These are phyloP conservation scores for thale cress (Arabidopsis thaliana) DNA, from an alignment of 345 rosid species.

Conservation along the genomic window DNA sequence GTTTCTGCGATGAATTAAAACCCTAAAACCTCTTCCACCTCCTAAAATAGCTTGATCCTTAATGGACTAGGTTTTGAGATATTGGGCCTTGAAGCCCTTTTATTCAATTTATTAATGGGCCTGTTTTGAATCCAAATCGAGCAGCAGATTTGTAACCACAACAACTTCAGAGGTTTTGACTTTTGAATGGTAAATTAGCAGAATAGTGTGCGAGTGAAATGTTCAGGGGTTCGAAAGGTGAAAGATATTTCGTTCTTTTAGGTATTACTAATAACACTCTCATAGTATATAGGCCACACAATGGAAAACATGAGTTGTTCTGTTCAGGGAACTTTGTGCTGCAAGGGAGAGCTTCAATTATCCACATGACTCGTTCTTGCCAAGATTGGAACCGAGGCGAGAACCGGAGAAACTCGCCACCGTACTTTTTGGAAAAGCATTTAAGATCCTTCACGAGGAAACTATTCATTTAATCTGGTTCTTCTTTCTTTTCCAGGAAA, in stretches of 20 bases:
- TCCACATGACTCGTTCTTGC: background rate
- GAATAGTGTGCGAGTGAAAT: no score
- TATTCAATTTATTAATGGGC: background rate
- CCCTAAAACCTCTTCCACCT: background rate
- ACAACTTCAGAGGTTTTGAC: no score
- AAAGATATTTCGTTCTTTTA: no score
- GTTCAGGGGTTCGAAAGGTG: no score
- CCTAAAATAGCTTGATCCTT: background rate
- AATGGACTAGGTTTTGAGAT: background rate
- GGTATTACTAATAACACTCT: no score
- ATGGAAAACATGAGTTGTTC: no score
- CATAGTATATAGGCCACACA: no score
- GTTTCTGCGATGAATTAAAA: background rate
- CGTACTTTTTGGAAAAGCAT: background rate
- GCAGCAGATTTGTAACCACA: no score
- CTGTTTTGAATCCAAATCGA: background rate
- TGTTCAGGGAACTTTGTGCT: no score
- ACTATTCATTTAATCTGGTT: background rate
- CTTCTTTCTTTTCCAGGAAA: background rate
- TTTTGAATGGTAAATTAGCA: no score
- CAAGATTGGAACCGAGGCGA: background rate
- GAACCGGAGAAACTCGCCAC: background rate
- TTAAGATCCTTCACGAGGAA: background rate
- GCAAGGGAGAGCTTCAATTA: no score
- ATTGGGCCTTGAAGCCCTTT: slow-evolving; percentile 1